Evolutionary conservation across 371 early-diverging fungal genomes (phyloP), one percentile per base, ranked within the genome.

Genomic region (Actinomucor elegans): DNA sequence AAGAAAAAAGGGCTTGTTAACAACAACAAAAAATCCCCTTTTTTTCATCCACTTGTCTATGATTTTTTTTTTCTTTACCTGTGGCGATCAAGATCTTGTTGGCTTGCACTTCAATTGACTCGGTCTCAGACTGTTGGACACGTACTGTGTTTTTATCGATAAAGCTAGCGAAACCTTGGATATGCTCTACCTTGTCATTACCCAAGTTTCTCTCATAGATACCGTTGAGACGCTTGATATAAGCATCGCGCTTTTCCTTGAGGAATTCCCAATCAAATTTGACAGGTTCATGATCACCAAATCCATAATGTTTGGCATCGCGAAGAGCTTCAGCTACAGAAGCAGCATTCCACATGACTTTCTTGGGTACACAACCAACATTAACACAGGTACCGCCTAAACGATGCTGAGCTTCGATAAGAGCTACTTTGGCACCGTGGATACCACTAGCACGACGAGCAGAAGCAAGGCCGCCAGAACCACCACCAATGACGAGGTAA

Each of bases 311-410:
- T 52, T 81, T 78, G 11, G 96, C 94, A 60, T 97, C 94, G 48
- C 82, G 86, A 27, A 97, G 70, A 12, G 92, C 75, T 66, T 97
- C 96, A 37, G 87, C 86, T 65, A 96, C 81, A 46, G 86, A 82
- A 27, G 94, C 96, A 36, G 94, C 83, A 73, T 93, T 95, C 90
- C 93, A 98, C 90, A 94, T 94, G 55, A 98, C 88, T 77, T 99
- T 99, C 77, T 99, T 99, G 33, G 99, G 99, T 18, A 99, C 98
- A 65, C 99, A 99, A 21, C 99, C 98, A 29, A 93, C 93, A 57
- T 95, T 97, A 56, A 97, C 97, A 57, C 96, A 97, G 20, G 98
- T 97, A 27, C 96, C 96, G 51, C 96, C 98, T 57, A 93, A 81
- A 17, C 91, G 81, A 17, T 83, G 80, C 64, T 85, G 81, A 46